Evolutionary conservation across 2,329 filamentous ascomycete species (phyloP), one percentile per base, ranked within the genome.

Genomic region (Penicillium oxalicum): DNA sequence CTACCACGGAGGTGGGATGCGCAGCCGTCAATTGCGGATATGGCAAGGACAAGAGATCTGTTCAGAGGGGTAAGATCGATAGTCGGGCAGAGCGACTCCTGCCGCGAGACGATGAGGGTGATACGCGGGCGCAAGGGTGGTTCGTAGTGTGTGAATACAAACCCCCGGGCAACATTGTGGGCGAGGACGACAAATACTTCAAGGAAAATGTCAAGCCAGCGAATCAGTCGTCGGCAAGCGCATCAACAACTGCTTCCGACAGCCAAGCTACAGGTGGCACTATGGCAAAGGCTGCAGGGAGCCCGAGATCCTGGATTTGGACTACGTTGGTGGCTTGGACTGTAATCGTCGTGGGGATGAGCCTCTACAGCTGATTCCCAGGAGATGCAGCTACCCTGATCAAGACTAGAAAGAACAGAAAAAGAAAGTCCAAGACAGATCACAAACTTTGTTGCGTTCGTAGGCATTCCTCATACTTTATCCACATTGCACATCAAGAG

Each of bases 71-170:
- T 36, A 5, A 38, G 42, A 29, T 38, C 13, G 45, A 41, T 12
- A 35, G 7, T 9, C 32, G 4, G 4, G 40, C 39, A 24, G 36
- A 28, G 5, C 32, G 28, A 9, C 11, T 57, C 9, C 13, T 25
- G 12, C 6, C 48, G 1, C 40, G 54, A 44, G 44, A 45, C 25
- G n/a, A 46, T 3, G 55, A 51, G 27, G 50, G 47, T 8, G 50
- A 27, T n/a, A 44, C 41, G 4, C 45, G 56, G 26, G 65, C 69
- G 6, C 68, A 67, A 33, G 82, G 81, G 0, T 87, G 81, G 80
- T 86, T 79, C 64, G 70, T 87, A 0, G 82, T 82, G 25, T 88
- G 84, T 57, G 83, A 87, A 68, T 88, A 87, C 66, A 83, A 74
- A 71, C 84, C 85, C 1, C 64, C 74, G 1, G 85, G 85, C 0